Conservation (phyloP, 208 protist species). For the Trypanosoma lewisi region DNA sequence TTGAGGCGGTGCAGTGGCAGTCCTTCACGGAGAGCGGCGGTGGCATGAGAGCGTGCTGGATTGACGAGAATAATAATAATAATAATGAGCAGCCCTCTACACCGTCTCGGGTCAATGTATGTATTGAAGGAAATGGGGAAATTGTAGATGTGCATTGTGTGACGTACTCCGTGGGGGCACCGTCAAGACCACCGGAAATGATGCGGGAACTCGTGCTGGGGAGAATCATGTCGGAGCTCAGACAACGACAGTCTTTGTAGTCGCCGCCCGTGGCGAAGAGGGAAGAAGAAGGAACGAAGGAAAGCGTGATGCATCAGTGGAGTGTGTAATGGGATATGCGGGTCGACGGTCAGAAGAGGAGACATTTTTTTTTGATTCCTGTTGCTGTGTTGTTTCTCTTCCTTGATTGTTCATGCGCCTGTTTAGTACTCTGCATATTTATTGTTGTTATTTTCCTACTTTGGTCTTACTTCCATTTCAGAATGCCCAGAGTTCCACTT, state of each 20-base stretch:
- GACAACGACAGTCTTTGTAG: background rate
- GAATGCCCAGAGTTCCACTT: background rate
- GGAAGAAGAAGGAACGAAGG: background rate
- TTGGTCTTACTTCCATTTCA: background rate
- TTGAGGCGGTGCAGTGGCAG: conserved; percentile 5
- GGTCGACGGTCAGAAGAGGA: too few species aligned
- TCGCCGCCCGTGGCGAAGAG: background rate
- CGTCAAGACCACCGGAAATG: conserved; percentile 2
- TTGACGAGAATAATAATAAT: conserved; percentile 1
- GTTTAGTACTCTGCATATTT: background rate
- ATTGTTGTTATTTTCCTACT: background rate
- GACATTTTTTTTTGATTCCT: too few species aligned
- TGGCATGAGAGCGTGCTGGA: background rate
- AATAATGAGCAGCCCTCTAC: background rate
- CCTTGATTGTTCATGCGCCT: too few species aligned
- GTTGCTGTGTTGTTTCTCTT: too few species aligned
- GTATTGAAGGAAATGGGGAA: background rate
- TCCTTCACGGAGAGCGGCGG: background rate
- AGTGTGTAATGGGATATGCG: background rate
- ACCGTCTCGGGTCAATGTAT: background rate
- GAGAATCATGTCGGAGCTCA: conserved; percentile 16
- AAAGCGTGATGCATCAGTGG: background rate
- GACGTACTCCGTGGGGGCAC: conserved; percentile 5
- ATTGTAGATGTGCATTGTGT: conserved; percentile 16
- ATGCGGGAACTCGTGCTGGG: conserved; percentile 26